Conservation (phyloP, 2,329 filamentous ascomycete species). For the Fusarium pseudocircinatum region DNA sequence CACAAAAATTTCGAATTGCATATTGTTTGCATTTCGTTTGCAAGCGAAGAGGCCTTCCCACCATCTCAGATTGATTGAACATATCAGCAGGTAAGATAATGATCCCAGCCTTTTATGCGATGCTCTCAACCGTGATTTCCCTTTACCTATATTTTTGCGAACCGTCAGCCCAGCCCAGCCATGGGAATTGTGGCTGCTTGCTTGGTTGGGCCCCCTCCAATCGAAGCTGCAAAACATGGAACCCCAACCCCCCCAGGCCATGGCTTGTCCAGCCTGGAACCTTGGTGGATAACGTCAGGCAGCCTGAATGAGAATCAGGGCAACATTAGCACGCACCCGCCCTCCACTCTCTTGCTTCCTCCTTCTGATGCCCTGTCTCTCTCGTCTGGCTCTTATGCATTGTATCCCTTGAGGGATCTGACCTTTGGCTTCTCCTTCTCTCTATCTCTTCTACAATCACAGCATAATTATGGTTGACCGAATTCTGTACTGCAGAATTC, state of each 20-base stretch:
- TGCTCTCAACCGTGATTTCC: not conserved
- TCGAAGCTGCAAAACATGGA: not conserved
- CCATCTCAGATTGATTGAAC: not conserved
- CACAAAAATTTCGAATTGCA: not conserved
- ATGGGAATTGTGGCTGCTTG: not conserved
- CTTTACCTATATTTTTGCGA: not conserved
- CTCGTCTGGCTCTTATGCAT: not conserved
- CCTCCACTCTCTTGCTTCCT: too few species aligned
- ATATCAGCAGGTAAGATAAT: not conserved
- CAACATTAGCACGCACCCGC: not conserved
- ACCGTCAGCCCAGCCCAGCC: not conserved
- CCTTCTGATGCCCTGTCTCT: not conserved
- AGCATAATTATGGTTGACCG: conserved; percentile 1
- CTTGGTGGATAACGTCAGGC: not conserved
- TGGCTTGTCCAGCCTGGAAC: not conserved
- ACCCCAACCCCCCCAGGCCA: not conserved
- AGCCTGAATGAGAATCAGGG: not conserved
- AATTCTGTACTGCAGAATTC: not conserved
- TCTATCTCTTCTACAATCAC: not conserved
- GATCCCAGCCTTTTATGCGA: not conserved
- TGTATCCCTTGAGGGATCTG: not conserved
- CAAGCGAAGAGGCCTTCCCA: not conserved
- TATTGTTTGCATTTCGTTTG: not conserved
- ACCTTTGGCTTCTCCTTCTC: not conserved
- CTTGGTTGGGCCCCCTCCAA: not conserved